Conservation (phyloP, 768 basidiomycete genomes). For the Amanita brunnescens region DNA sequence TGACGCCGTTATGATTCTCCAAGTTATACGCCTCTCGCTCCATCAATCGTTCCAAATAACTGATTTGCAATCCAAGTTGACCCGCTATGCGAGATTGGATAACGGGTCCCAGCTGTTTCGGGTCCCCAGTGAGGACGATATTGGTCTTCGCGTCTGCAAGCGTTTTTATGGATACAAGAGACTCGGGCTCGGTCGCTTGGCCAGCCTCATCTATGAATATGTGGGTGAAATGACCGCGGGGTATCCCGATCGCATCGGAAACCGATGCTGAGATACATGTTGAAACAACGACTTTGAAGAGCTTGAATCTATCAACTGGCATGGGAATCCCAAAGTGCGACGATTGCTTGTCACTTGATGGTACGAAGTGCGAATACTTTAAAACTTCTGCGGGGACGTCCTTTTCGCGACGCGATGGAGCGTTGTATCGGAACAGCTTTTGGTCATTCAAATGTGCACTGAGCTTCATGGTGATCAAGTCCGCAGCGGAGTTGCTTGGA, state of each 20-base stretch:
- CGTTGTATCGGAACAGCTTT: slow-evolving; percentile 38
- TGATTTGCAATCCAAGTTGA: slow-evolving; percentile 27
- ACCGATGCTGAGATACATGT: slow-evolving; percentile 9
- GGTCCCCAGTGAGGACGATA: slow-evolving; percentile 36
- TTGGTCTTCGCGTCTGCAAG: slow-evolving; percentile 25
- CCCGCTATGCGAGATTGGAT: slow-evolving; percentile 30
- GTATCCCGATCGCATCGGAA: slow-evolving; percentile 9
- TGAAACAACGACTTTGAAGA: slow-evolving; percentile 5
- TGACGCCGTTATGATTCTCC: neutral
- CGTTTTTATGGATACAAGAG: slow-evolving; percentile 22
- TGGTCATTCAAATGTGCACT: slow-evolving; percentile 13
- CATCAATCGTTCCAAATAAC: slow-evolving; percentile 33
- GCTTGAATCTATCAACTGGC: neutral
- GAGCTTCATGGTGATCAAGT: slow-evolving; percentile 37
- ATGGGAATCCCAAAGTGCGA: slow-evolving; percentile 1
- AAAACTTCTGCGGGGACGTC: neutral
- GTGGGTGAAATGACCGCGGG: slow-evolving; percentile 5
- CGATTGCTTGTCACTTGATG: neutral
- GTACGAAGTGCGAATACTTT: neutral
- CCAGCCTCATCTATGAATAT: slow-evolving; percentile 9
- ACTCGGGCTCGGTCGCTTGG: slow-evolving; percentile 5
- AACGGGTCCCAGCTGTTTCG: slow-evolving; percentile 39
- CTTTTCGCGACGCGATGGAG: slow-evolving; percentile 21
- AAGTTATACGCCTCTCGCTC: slow-evolving; percentile 14
- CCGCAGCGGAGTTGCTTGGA: slow-evolving; percentile 48